Evolutionary conservation across 495 filamentous ascomycete species (phyloP), one percentile per base, ranked within the genome.

Genomic region (Aspergillus olivimuriae): DNA sequence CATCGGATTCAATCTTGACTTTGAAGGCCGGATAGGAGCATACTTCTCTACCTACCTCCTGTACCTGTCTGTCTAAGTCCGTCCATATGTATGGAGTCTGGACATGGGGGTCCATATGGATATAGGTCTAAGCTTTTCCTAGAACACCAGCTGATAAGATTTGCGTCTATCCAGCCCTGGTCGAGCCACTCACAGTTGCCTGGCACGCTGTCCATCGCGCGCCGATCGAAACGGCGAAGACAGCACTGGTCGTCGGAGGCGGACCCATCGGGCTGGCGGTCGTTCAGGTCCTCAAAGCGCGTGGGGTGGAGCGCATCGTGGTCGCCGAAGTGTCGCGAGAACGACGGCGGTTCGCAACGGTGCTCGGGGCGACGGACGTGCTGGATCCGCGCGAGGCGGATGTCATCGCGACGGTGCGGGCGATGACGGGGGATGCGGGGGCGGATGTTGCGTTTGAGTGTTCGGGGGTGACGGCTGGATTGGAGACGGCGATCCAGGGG

Each of bases 251-350:
- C 18, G 52, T 82, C 7, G 81, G 81, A 15, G 78, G 71, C 3
- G 81, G 80, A 0, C 80, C 81, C 0, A 80, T 85, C 32, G 80
- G 81, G 4, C 62, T 84, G n/a, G 65, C 72, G 4, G 65, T 83
- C 17, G 65, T 83, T n/a, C 76, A 77, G 43, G 70, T 71, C 1
- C 65, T 85, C 3, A 68, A 62, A 36, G 66, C 72, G 0, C 70
- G 61, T 43, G 74, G 66, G 11, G 66, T 63, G 12, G 57, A 64
- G 3, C 68, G 69, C 11, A 78, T 82, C 38, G 75, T 82, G 36
- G 74, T 80, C 0, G 75, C 73, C 3, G 81, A 84, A 51, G 49
- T 77, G 10, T 65, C 66, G 14, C 49, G 61, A 0, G 57, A 57
- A 16, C 72, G 81, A 4, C 73, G 74, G 46, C 48, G 68, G 21